Evolutionary conservation across 192 early-diverging fungal genomes (phyloP).

Genomic region (Anaeromyces robustus): DNA sequence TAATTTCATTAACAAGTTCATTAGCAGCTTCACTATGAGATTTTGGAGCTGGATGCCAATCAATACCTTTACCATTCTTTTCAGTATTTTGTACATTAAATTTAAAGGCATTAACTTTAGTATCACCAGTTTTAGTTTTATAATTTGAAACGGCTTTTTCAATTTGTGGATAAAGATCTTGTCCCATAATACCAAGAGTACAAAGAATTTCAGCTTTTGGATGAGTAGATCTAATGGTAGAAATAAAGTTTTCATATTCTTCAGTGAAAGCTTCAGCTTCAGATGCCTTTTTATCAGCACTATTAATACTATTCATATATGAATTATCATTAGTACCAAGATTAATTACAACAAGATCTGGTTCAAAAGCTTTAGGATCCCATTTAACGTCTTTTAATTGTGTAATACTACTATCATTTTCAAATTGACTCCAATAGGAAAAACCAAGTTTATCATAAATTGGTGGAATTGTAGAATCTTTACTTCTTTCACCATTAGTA

Average conservation of each 20-base stretch:
- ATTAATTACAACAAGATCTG: neutral
- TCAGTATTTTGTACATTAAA: neutral
- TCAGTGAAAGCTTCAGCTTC: neutral
- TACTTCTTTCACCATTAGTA: neutral
- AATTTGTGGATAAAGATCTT: neutral
- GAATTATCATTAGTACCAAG: neutral
- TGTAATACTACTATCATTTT: neutral
- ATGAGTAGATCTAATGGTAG: neutral
- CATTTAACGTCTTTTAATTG: neutral
- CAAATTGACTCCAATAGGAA: neutral
- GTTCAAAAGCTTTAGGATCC: neutral
- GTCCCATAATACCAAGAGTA: neutral
- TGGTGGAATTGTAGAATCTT: neutral
- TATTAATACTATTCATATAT: neutral
- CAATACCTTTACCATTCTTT: neutral
- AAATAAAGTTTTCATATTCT: neutral
- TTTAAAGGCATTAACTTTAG: neutral
- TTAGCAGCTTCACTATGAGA: neutral
- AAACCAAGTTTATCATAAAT: neutral
- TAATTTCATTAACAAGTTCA: neutral
- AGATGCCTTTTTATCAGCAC: neutral
- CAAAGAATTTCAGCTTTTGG: neutral
- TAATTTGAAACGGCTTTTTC: neutral
- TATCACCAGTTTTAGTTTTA: neutral
- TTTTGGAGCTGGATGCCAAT: neutral